These are phyloP conservation scores for Xylaria sp. DNA, from an alignment of 2,329 filamentous ascomycete genomes.

Conservation along the genomic window DNA sequence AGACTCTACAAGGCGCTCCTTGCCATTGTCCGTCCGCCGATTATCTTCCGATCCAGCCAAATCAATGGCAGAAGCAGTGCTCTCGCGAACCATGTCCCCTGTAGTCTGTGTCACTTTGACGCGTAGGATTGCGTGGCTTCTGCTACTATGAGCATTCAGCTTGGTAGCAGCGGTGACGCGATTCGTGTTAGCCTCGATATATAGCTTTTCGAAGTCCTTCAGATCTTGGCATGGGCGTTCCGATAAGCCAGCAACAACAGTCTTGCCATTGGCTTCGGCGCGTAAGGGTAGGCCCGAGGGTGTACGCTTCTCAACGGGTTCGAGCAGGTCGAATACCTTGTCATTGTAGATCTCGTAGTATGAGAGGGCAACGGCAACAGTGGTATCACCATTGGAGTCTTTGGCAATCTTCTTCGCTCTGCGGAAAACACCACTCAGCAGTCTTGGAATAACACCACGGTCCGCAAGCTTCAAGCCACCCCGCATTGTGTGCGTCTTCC, in stretches of 20 bases:
- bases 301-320: slow-evolving; percentile 87
- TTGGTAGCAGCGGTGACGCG: slow-evolving; percentile 90
- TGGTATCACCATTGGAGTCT: slow-evolving; percentile 76
- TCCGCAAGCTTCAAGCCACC: slow-evolving; percentile 88
- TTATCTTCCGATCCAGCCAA: slow-evolving; percentile 97
- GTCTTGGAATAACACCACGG: slow-evolving; percentile 85
- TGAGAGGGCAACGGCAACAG: slow-evolving; percentile 79
- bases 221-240: slow-evolving; percentile 84
- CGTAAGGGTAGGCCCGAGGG: slow-evolving; percentile 82
- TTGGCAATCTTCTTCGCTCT: slow-evolving; percentile 86
- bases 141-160: slow-evolving; percentile 89
- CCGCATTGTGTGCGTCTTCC: slow-evolving; percentile 96
- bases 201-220: slow-evolving; percentile 89
- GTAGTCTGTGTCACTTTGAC: slow-evolving; percentile 87
- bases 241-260: slow-evolving; percentile 85
- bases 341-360: slow-evolving; percentile 99
- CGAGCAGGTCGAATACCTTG: slow-evolving; percentile 91
- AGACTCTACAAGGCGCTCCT: slow-evolving; percentile 92
- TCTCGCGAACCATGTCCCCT: slow-evolving; percentile 74
- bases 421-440: slow-evolving; percentile 87
- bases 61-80: slow-evolving; percentile 93
- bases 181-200: slow-evolving; percentile 92
- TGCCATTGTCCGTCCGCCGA: slow-evolving; percentile 90
- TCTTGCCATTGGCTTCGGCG: slow-evolving; percentile 88
- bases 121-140: slow-evolving; percentile 89